A percentile compares a stretch with the other conserved stretches of the same genome.
These are phyloP conservation scores for Oryza brachyantha DNA, from an alignment of 176 grass and related monocot species.

Conservation along the genomic window DNA sequence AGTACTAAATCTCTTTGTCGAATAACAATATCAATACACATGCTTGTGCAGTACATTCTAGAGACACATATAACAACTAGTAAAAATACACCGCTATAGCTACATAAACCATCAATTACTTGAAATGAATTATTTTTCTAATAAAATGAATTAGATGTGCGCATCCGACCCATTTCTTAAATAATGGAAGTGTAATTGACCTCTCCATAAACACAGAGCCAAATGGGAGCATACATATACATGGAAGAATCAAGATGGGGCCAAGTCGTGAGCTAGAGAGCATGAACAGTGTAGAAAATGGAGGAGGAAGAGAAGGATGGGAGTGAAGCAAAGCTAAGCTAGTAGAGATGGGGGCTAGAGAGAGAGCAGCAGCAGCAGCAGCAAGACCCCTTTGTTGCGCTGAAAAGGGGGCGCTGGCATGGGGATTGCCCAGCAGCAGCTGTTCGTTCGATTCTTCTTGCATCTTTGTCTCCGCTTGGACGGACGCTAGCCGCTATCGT, in stretches of 20 bases:
- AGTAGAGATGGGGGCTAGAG: not conserved
- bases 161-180: no score
- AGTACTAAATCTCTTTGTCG: not conserved
- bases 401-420: not conserved
- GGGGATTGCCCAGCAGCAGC: not conserved
- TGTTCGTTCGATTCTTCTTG: no score
- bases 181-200: no score
- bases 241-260: no score
- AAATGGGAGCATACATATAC: no score
- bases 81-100: not conserved
- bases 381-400: not conserved
- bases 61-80: no score
- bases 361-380: not conserved
- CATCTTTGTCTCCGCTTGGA: constrained; percentile 17
- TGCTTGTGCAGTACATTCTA: not conserved
- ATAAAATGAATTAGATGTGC: no score
- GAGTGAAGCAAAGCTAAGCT: not conserved
- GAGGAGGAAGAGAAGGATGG: not conserved
- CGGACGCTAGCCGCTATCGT: not conserved
- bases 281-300: no score
- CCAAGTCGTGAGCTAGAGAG: no score
- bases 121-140: no score
- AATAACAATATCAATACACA: not conserved
- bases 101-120: not conserved
- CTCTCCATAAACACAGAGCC: no score